Conservation (phyloP, 495 filamentous ascomycete genomes). For the Penicillium psychrofluorescens region DNA sequence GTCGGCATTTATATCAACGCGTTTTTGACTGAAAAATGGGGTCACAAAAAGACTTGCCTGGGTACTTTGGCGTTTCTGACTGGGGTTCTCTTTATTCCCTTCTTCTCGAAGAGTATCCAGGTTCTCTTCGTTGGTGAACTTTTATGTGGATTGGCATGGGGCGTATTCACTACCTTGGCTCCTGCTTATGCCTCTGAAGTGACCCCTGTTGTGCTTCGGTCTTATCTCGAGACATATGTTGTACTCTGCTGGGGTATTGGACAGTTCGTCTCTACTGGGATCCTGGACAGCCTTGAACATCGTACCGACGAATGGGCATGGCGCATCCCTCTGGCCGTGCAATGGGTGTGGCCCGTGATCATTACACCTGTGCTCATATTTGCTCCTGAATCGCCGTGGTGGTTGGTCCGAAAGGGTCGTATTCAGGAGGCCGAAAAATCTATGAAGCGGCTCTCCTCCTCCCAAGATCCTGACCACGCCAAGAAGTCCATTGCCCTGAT, state of each 20-base stretch:
- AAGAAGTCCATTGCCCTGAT: constrained; percentile 73
- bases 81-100: constrained; percentile 64
- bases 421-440: constrained; percentile 57
- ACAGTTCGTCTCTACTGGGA: constrained; percentile 60
- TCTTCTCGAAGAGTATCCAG: constrained; percentile 59
- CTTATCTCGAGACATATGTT: constrained; percentile 66
- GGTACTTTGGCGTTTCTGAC: constrained; percentile 51
- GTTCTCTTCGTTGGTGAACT: constrained; percentile 61
- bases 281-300: constrained; percentile 52
- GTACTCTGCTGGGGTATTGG: constrained; percentile 72
- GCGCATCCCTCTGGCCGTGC: constrained; percentile 57
- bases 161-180: constrained; percentile 65
- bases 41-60: constrained; percentile 61
- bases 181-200: constrained; percentile 73
- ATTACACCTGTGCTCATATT: constrained; percentile 58
- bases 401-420: constrained; percentile 62
- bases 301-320: constrained; percentile 53
- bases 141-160: constrained; percentile 67
- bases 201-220: constrained; percentile 57
- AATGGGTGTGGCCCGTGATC: constrained; percentile 76
- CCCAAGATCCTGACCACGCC: constrained; percentile 52
- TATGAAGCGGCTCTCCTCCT: constrained; percentile 54
- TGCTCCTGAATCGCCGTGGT: constrained; percentile 70
- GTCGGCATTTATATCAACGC: constrained; percentile 68
- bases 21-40: constrained; percentile 57